Percentiles rank a stretch among this genome's conserved stretches.
These are phyloP conservation scores for Penicillium crustosum DNA, from an alignment of 2,329 filamentous ascomycete species.

Conservation along the genomic window DNA sequence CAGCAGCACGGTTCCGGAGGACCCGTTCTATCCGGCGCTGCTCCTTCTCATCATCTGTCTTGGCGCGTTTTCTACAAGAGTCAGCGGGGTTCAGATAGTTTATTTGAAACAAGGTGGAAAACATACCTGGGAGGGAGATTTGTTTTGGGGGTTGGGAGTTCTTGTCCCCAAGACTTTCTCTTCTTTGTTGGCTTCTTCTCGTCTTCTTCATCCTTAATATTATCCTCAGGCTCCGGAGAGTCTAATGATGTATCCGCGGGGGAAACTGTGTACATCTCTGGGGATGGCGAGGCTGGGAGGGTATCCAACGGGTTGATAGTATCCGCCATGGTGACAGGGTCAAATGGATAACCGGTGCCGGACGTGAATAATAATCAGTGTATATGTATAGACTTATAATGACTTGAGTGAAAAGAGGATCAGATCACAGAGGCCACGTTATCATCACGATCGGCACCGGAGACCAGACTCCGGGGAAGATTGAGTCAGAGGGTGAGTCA, in stretches of 20 bases:
- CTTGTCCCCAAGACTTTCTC: conserved; percentile 98
- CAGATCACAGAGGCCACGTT: conserved; percentile 33
- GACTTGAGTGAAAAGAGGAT: conserved; percentile 5
- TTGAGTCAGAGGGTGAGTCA: conserved; percentile 18
- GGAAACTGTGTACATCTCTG: conserved; percentile 43
- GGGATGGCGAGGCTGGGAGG: conserved; percentile 31
- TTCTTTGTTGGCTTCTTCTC: conserved; percentile 80
- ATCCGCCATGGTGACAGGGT: conserved; percentile 32
- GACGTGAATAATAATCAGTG: conserved; percentile 6
- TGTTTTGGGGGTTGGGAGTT: conserved; percentile 93
- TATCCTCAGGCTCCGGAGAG: conserved; percentile 25
- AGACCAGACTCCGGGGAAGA: conserved; percentile 26
- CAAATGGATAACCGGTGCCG: conserved; percentile 22
- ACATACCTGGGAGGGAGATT: conserved; percentile 83
- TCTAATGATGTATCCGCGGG: conserved; percentile 43
- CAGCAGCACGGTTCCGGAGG: conserved; percentile 90
- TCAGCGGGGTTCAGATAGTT: conserved; percentile 10
- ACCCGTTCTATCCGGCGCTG: conserved; percentile 96
- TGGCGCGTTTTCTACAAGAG: conserved; percentile 77
- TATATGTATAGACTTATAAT: conserved; percentile 8
- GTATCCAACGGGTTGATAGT: conserved; percentile 35
- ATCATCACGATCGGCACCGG: conserved; percentile 37
- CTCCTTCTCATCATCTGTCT: conserved; percentile 98
- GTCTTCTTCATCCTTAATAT: conserved; percentile 40
- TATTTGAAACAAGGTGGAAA: background rate